Base-by-base conservation (phyloP, 805 yeast genomes). In the Starmerella asiatica region DNA sequence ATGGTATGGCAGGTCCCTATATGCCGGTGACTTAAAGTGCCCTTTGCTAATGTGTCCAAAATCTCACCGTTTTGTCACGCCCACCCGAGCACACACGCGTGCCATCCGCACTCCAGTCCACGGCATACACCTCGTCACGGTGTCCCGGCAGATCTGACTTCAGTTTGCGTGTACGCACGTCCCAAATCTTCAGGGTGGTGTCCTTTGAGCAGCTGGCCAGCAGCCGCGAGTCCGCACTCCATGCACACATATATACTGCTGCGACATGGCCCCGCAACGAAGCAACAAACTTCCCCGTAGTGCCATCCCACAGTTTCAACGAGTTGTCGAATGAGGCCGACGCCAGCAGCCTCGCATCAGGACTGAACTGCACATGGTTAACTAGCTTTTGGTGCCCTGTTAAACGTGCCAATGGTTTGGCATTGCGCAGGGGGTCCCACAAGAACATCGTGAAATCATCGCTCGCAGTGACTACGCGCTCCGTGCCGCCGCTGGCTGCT, bases 91-190 rank as follows among this genome's bases (percentile, higher is more conserved):
- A 93, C 11, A 91, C 97, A 49, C 78, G 69, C 48, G 72, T 73
- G 34, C 98, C 98, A 57, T 91, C 98, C 40, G 79, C 75, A 64
- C 95, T 82, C 98, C 98, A 91, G 54, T 91, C 98, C 3, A 91
- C 95, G 0, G 96, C 93, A 57, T 74, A 91, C 1, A 91, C 94
- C 61, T 91, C 98, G 55, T 91, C 98, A 14, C 76, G 65, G 56
- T 91, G 98, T 1, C 98, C 98, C 0, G 98, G 98, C 43, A 91
- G 69, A 60, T 91, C 98, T 15, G 79, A 83, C 43, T 75, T 71
- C 40, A 91, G 64, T 56, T 88, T 88, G 47, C 79, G 70, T 3
- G 94, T 81, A 53, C 81, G 73, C 18, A 88, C 76, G 56, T 88
- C 96, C 97, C 97, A 88, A 2, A 88, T 94, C 59, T 88, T 88